Evolutionary conservation across 192 early-diverging fungal species (phyloP), one percentile per base, ranked within the genome.

Genomic region (Coemansia sp.): DNA sequence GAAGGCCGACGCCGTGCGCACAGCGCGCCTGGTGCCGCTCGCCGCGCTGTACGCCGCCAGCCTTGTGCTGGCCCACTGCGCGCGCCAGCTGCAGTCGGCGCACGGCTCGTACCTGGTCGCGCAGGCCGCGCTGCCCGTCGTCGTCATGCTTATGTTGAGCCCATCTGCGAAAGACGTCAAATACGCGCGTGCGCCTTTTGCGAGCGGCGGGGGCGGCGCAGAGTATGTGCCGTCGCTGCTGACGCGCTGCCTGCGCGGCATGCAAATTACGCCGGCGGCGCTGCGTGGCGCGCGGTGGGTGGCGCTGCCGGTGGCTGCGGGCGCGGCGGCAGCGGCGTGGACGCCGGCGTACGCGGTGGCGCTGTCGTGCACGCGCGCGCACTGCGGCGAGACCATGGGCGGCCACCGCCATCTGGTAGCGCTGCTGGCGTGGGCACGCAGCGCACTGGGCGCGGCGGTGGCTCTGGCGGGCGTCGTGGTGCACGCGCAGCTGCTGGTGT

Each of bases 71-170:
- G 43, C 65, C 35, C 64, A 71, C 43, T 54, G 47, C 11, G 68
- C 72, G 2, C 46, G 64, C 27, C 32, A 47, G 39, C 3, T 59
- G 1, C 63, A 65, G 42, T 68, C 72, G 0, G 65, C 67, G 19
- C 72, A 75, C 35, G 77, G 77, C 45, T 65, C 72, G 6, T 64
- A 43, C 45, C 69, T 71, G 57, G 47, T 65, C 11, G 37, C 43
- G 0, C 72, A 74, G 65, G 58, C 68, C 11, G 27, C 64, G 35
- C 47, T 71, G 42, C 77, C 77, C 11, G 8, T 60, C 12, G 53
- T 70, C 11, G 64, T 67, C 6, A n/a, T 67, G 31, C 39, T 37
- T 39, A 54, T 66, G 49, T 22, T 56, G 41, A 36, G 58, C 29
- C 32, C 25, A 31, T 7, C 56, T 12, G 25, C 67, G 9, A n/a